These are phyloP conservation scores for Mortierella hygrophila DNA, from an alignment of 192 early-diverging fungal genomes.

Conservation along the genomic window DNA sequence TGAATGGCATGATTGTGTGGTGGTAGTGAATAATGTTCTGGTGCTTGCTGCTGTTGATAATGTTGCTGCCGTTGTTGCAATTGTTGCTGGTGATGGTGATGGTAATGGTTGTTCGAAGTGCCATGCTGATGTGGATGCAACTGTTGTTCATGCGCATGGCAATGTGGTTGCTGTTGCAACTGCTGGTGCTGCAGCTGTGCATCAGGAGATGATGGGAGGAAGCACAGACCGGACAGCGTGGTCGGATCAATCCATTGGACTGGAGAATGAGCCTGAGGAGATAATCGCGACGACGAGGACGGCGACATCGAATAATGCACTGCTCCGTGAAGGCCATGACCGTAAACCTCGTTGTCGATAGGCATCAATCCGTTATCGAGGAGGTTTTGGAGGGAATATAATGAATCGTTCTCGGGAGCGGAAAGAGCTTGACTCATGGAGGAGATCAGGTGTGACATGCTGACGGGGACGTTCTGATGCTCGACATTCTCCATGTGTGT, in stretches of 20 bases:
- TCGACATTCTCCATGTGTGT: background rate
- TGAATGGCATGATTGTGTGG: background rate
- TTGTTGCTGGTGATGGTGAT: background rate
- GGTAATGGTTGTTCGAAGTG: background rate
- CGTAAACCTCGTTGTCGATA: background rate
- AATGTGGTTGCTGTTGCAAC: background rate
- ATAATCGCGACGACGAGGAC: background rate
- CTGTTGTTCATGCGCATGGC: background rate
- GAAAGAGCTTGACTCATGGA: background rate
- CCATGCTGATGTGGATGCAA: background rate
- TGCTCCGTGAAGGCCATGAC: background rate
- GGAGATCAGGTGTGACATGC: background rate
- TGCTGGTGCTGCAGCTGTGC: background rate
- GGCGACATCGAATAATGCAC: background rate
- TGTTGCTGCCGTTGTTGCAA: background rate
- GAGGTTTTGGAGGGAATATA: background rate
- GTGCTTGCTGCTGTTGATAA: background rate
- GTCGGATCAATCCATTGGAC: background rate
- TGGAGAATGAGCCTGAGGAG: background rate
- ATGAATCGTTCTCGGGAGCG: background rate
- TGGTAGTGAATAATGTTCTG: background rate
- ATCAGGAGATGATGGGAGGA: background rate
- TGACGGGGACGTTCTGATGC: background rate
- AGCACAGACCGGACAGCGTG: background rate
- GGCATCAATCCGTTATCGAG: background rate